These are phyloP conservation scores for Hygrophoropsis aurantiaca DNA, from an alignment of 768 basidiomycete species.

Conservation along the genomic window DNA sequence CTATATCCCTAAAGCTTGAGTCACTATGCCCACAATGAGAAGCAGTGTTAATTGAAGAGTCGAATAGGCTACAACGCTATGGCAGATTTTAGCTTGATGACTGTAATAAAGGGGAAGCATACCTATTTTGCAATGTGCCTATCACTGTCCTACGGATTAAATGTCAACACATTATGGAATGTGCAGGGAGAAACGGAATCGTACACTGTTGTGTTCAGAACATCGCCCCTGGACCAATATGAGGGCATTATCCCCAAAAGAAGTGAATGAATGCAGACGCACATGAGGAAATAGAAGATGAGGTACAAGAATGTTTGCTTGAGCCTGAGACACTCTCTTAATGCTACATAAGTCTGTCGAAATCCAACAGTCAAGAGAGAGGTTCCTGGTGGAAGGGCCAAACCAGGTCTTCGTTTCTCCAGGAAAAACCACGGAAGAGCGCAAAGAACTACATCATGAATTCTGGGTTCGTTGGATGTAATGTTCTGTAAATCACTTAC, in stretches of 20 bases:
- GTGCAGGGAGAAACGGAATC: constrained; percentile 13
- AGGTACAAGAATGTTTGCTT: constrained; percentile 77
- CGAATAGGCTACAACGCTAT: constrained; percentile 68
- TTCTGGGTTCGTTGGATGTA: too few species aligned
- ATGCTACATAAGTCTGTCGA: constrained; percentile 61
- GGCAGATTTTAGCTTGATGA: constrained; percentile 1
- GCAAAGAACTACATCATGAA: constrained; percentile 48
- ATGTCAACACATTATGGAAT: background rate
- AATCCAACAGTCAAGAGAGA: constrained; percentile 64
- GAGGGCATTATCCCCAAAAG: background rate
- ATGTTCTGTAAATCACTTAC: constrained; percentile 47
- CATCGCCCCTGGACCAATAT: constrained; percentile 56
- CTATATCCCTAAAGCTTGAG: constrained; percentile 71
- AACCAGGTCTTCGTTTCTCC: constrained; percentile 66
- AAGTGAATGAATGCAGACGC: constrained; percentile 19
- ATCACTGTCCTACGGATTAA: constrained; percentile 57
- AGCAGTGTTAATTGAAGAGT: constrained; percentile 69
- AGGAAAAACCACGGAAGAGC: constrained; percentile 74
- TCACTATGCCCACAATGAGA: constrained; percentile 62
- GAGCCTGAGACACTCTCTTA: constrained; percentile 62
- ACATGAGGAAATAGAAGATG: constrained; percentile 77
- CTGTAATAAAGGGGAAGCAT: too few species aligned
- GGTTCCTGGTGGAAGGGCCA: constrained; percentile 55
- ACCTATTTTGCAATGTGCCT: constrained; percentile 72
- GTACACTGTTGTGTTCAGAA: constrained; percentile 73